A percentile compares a stretch with the other conserved stretches of the same genome.
These are phyloP conservation scores for Capronia americana DNA, from an alignment of 2,329 filamentous ascomycete species.

Conservation along the genomic window DNA sequence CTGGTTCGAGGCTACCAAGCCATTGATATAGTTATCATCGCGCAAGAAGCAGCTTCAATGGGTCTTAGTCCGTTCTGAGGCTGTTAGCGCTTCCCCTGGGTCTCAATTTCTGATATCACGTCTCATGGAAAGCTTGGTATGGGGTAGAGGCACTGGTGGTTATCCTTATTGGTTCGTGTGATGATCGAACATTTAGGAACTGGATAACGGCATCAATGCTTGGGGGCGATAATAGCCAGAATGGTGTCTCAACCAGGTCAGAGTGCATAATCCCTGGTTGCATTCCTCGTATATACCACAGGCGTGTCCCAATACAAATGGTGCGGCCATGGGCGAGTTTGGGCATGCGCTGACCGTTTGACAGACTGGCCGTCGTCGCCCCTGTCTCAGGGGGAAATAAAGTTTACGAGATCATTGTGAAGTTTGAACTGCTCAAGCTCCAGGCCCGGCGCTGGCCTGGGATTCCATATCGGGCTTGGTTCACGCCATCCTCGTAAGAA, in stretches of 20 bases:
- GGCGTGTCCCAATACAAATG: background rate
- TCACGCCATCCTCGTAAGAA: background rate
- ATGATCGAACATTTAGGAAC: background rate
- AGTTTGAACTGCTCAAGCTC: background rate
- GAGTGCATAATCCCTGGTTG: background rate
- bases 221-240: background rate
- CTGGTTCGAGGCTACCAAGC: background rate
- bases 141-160: background rate
- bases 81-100: constrained; percentile 8
- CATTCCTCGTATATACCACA: background rate
- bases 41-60: background rate
- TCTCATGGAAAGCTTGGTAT: background rate
- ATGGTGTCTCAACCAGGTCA: background rate
- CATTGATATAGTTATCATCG: background rate
- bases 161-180: background rate
- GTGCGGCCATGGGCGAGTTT: background rate
- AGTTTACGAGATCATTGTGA: background rate
- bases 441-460: background rate
- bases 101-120: background rate
- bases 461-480: background rate
- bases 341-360: background rate
- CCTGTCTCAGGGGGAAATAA: background rate
- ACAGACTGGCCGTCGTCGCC: background rate
- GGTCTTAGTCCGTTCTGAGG: background rate
- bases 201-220: background rate